Base-by-base conservation (phyloP, 495 filamentous ascomycete species). In the Jackrogersella minutella region DNA sequence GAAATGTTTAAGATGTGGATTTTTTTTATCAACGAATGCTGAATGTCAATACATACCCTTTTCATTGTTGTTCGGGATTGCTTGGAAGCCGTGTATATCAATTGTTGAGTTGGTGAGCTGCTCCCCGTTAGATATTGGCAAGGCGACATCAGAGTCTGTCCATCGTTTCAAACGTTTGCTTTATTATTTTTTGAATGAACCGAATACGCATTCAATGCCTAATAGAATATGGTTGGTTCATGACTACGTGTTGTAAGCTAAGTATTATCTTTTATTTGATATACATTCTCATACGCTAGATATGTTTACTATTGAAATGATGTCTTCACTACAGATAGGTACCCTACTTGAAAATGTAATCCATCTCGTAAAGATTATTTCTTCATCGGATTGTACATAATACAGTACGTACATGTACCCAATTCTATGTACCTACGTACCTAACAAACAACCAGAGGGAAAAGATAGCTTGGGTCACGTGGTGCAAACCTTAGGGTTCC, bases 31-130 rank as follows among this genome's bases (percentile, higher is more conserved):
- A 47, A 66, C 26, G 58, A 66, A 62, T 51, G 34, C 46, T 63
- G 26, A 63, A 63, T 36, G 57, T 46, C 43, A 43, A 60, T 41
- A 58, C 66, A 62, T 65, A 65, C 43, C 60, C 64, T 16, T 61
- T 69, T 62, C 43, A 53, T 62, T 49, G 24, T 39, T 57, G 51
- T 58, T 63, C 46, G 41, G 55, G 66, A 61, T 61, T 58, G 36
- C 41, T 56, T 53, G 53, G 11, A 28, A 52, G 49, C 57, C 66
- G 41, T 74, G 63, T 68, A 66, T 68, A 64, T 66, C 61, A 57
- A 52, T 62, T 52, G 44, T 54, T 30, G n/a, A 54, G 53, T 64
- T 64, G 65, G 66, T 55, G 41, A 64, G 30, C 57, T 54, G 60
- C 37, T n/a, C 33, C 41, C 52, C 43, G 46, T 64, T 69, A 61